phyloP scores from a whole-genome alignment of 306 rosid species.

The Rubus parviflorus region DNA sequence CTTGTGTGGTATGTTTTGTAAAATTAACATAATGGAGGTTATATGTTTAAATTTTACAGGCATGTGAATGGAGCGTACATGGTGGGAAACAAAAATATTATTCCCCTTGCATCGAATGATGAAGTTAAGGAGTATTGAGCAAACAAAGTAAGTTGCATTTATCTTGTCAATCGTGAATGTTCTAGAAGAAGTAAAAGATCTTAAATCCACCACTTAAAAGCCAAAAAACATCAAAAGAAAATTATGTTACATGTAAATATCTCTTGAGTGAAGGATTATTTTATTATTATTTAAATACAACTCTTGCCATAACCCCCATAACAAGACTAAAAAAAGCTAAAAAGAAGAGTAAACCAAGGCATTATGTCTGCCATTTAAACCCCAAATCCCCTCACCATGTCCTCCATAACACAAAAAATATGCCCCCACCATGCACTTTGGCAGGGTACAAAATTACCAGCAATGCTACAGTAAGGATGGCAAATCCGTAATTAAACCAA shows the following conservation, averaged over 20 bases:
- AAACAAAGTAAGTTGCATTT: too few relatives aligned
- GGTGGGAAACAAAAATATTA: too few relatives aligned
- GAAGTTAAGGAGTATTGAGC: too few relatives aligned
- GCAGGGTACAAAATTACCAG: conserved; percentile 27
- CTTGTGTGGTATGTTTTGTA: too few relatives aligned
- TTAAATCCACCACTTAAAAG: too few relatives aligned
- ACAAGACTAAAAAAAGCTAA: conserved; percentile 20
- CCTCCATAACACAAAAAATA: conserved; percentile 42
- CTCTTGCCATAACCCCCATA: neutral
- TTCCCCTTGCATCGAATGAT: too few relatives aligned
- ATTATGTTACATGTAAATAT: neutral
- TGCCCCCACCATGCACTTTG: conserved; percentile 54
- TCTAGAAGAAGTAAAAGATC: too few relatives aligned
- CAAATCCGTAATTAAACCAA: conserved; percentile 43
- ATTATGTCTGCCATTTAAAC: conserved; percentile 62
- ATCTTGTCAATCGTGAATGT: too few relatives aligned
- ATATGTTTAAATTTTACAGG: too few relatives aligned
- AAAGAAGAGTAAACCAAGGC: conserved; percentile 33
- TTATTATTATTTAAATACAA: neutral
- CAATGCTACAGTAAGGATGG: conserved; percentile 18
- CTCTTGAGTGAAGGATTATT: neutral
- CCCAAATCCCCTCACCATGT: conserved; percentile 34
- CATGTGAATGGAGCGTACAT: too few relatives aligned
- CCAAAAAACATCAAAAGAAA: neutral
- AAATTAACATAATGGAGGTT: too few relatives aligned